Base-by-base conservation (phyloP, 225 moss, liverwort and hornwort species). In the Polytrichum commune region DNA sequence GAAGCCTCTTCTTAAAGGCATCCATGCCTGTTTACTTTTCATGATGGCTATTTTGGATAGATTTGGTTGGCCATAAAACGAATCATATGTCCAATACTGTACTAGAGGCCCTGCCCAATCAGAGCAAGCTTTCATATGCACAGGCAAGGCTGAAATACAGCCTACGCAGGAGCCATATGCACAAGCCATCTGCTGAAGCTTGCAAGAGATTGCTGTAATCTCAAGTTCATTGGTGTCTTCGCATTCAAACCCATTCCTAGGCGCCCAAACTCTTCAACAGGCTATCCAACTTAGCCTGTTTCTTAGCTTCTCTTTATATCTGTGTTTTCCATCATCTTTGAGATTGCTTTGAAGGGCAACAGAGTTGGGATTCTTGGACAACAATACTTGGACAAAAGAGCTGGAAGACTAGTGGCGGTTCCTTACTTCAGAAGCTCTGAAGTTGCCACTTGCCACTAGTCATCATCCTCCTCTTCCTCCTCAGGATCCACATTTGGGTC, bases 401-500 rank as follows among this genome's bases (percentile, higher is more conserved):
- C 46, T 46, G 46, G 46, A 46, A 46, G 46, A 46, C 46, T 46
- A 46, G 46, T 46, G 46, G 13, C 46, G 13, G 16, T 46, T 46
- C 46, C 46, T 46, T 13, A 16, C 46, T 46, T 16, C 46, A 46
- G 46, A 46, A 46, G 46, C 46, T 16, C 46, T 46, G 46, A 46
- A 46, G 46, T 46, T 46, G 13, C 46, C 13, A 4, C 3, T 46
- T 46, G 46, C 46, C 46, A 46, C 46, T 79, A 74, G 65, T 79
- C 74, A 53, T 86, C 86, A 57, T 86, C 82, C 3, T 70, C 70
- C 19, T 82, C 85, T 18, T 71, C 71, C 38, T 86, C 86, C 73
- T 82, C 77, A 55, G 72, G 67, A 67, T 86, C 86, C 77, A 86
- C 82, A 57, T 85, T 70, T 76, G 85, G 85, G 76, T 86, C 86